These are phyloP conservation scores for Aspergillus ibericus DNA, from an alignment of 2,329 filamentous ascomycete species.

Conservation along the genomic window DNA sequence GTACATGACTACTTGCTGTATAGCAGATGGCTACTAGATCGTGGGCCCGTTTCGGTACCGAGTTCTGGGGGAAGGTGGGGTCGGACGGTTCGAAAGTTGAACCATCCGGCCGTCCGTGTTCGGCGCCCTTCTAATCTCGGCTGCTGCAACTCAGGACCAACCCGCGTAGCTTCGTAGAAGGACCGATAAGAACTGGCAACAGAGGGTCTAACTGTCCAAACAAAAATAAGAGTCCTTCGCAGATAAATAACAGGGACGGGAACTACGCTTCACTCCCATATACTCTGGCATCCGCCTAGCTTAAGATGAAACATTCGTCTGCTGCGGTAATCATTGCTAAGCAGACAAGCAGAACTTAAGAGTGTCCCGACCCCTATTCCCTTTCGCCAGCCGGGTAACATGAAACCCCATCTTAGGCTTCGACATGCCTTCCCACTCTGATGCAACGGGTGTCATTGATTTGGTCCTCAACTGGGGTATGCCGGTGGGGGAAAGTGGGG, in stretches of 20 bases:
- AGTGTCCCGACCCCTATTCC: background rate
- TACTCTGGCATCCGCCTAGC: background rate
- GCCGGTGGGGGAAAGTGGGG: background rate
- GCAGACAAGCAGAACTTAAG: background rate
- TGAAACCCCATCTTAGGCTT: too few relatives aligned
- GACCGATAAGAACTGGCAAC: background rate
- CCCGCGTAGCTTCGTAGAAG: background rate
- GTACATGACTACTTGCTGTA: background rate
- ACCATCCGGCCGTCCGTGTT: background rate
- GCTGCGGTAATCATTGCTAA: background rate
- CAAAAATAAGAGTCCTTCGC: too few relatives aligned
- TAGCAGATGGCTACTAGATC: background rate
- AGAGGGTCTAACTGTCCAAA: background rate
- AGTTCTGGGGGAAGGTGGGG: background rate
- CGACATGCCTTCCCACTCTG: background rate
- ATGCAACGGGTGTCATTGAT: conserved; percentile 1
- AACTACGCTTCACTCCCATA: background rate
- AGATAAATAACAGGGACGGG: background rate
- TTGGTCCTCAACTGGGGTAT: background rate
- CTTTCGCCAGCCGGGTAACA: background rate
- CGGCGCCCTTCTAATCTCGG: background rate
- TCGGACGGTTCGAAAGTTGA: background rate
- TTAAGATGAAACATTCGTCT: background rate
- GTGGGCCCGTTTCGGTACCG: background rate
- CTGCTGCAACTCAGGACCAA: background rate